These are phyloP conservation scores for Chenopodium quinoa DNA, from an alignment of 148 eudicot species.

Conservation along the genomic window DNA sequence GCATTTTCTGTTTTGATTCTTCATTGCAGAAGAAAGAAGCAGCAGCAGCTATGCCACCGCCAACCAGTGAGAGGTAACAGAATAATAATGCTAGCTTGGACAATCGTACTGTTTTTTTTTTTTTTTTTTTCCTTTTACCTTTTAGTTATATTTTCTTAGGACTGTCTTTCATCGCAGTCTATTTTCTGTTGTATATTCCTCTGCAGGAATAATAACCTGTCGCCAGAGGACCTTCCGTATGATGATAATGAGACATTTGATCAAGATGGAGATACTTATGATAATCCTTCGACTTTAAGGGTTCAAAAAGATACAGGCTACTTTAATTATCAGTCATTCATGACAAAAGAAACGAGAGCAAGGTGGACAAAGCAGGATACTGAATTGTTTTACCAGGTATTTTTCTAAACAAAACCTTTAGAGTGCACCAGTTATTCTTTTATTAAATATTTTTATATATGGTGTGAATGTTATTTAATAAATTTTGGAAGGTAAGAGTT, in stretches of 20 bases:
- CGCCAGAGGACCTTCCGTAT: constrained; percentile 26
- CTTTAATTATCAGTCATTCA: constrained; percentile 61
- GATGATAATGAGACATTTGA: constrained; percentile 43
- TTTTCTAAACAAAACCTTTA: background rate
- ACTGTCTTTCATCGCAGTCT: background rate
- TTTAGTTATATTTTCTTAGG: background rate
- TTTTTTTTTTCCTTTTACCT: too few species aligned
- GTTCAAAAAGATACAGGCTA: constrained; percentile 35
- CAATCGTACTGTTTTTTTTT: too few species aligned
- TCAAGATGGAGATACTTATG: constrained; percentile 35
- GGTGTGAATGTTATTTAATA: background rate
- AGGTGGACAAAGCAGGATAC: constrained; percentile 87
- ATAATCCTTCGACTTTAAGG: constrained; percentile 35
- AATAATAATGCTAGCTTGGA: background rate
- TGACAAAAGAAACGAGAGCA: constrained; percentile 43
- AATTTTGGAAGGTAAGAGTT: background rate
- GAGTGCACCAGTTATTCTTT: background rate
- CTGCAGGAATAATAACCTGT: constrained; percentile 42
- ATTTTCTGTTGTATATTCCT: constrained; percentile 11
- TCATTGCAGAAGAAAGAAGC: constrained; percentile 58
- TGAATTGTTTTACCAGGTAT: constrained; percentile 77
- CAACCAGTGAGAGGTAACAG: constrained; percentile 47
- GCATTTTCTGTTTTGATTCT: background rate
- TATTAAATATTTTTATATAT: background rate
- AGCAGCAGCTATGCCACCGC: constrained; percentile 26